Conservation (phyloP, 176 grass and related monocot species). For the Cocos nucifera region DNA sequence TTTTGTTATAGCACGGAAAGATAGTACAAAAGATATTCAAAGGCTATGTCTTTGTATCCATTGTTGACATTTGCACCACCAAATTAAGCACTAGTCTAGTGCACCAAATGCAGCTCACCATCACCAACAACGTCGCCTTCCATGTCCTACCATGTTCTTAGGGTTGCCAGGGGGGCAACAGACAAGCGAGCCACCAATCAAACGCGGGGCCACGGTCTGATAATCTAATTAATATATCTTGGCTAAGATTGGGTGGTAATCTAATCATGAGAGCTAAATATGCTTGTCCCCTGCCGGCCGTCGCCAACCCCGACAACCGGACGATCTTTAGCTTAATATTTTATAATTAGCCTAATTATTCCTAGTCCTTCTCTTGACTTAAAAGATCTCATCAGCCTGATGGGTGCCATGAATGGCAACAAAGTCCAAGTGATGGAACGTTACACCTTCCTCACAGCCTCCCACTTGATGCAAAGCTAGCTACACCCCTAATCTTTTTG, state of each 20-base stretch:
- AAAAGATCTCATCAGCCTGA: not conserved
- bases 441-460: not conserved
- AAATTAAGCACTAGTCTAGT: too few relatives aligned
- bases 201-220: too few relatives aligned
- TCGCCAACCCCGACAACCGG: not conserved
- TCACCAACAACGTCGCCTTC: not conserved
- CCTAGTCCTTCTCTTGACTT: not conserved
- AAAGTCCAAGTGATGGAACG: constrained; percentile 2
- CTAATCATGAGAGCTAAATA: not conserved
- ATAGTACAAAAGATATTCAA: too few relatives aligned
- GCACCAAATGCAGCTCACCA: not conserved
- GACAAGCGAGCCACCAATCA: not conserved
- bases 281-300: not conserved
- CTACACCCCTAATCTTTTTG: too few relatives aligned
- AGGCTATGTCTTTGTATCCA: too few relatives aligned
- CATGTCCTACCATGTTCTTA: constrained; percentile 5
- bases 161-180: not conserved
- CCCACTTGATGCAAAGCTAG: not conserved
- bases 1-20: too few relatives aligned
- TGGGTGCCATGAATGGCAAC: not conserved
- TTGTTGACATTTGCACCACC: too few relatives aligned
- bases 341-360: not conserved
- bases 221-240: too few relatives aligned
- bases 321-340: not conserved
- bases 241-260: not conserved